Base-by-base conservation (phyloP, 2,329 filamentous ascomycete genomes). In the Beauveria caledonica region DNA sequence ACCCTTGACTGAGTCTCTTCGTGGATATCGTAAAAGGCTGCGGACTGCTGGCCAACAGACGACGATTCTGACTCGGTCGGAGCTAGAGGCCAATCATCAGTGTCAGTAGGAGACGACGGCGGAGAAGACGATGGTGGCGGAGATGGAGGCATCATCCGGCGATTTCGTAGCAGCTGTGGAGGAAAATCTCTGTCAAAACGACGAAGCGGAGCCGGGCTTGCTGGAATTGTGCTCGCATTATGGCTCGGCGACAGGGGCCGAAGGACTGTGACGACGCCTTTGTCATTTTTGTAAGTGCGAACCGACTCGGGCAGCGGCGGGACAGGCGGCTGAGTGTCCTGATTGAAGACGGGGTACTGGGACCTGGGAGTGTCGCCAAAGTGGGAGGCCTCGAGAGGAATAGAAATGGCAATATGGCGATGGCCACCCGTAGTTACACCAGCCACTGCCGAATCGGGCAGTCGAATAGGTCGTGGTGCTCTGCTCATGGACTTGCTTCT, bases 331-430 rank as follows among this genome's bases (percentile, higher is more conserved):
- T 59, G 46, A 8, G 5, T 17, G 13, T 55, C 42, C 3, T 49
- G 25, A 17, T 33, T 7, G 19, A 68, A 69, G 17, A 73, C 66
- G 11, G 72, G 71, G 59, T 73, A 72, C 60, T 75, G 72, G 7
- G 72, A 69, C 51, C 68, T 66, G 21, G 68, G 66, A 36, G 63
- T 65, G 40, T 65, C 63, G 3, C 72, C 74, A 48, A 79, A 70
- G 23, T 80, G 76, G 5, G 76, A 77, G 61, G 81, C 72, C 63
- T 82, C 76, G 13, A 79, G 62, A 1, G 83, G 83, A 49, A 86
- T 84, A 0, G 82, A 84, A 56, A 86, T 86, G 61, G 82, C 81
- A 63, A 86, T 85, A 65, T 86, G 80, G 5, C 80, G 76, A 66
- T 82, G 74, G 1, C 83, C 83, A 3, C 73, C 77, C 7, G 70